Evolutionary conservation across 192 early-diverging fungal species (phyloP).

Genomic region (Umbelopsis isabellina): DNA sequence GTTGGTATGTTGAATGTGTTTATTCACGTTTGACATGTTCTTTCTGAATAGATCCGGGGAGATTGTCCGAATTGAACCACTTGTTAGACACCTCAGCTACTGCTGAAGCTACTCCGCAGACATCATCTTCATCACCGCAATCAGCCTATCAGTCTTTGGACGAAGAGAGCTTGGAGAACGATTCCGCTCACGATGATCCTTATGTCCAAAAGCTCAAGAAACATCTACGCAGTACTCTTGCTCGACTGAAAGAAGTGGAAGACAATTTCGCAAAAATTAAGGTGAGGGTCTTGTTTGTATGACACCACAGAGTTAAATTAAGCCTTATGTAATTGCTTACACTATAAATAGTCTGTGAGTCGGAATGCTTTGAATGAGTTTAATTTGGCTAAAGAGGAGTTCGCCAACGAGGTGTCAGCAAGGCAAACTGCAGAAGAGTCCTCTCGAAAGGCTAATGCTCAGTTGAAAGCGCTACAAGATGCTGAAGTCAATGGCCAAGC

Average conservation of each 20-base stretch:
- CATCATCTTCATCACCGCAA: conserved; percentile 1
- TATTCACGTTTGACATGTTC: neutral
- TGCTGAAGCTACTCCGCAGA: neutral
- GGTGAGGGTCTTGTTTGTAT: conserved; percentile 14
- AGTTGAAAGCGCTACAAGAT: conserved; percentile 30
- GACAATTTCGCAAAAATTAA: conserved; percentile 39
- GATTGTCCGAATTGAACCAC: conserved; percentile 1
- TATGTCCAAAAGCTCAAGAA: conserved; percentile 29
- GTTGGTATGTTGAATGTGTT: neutral
- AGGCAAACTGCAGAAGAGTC: conserved; percentile 39
- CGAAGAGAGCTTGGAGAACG: neutral
- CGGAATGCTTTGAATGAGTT: conserved; percentile 44
- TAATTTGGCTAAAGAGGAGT: conserved; percentile 48
- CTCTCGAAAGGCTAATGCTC: conserved; percentile 31
- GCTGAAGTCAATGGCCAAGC: conserved; percentile 17
- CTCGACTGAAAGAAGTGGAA: conserved; percentile 28
- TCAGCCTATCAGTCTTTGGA: conserved; percentile 9
- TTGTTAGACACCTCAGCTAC: neutral
- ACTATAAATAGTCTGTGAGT: conserved; percentile 37
- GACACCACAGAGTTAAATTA: too few relatives aligned
- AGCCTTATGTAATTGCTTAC: too few relatives aligned
- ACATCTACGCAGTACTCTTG: conserved; percentile 26
- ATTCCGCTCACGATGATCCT: neutral
- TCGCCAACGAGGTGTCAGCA: conserved; percentile 32
- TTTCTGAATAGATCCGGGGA: neutral